Evolutionary conservation across 2,329 filamentous ascomycete genomes (phyloP).

Genomic region (Botryotinia calthae): DNA sequence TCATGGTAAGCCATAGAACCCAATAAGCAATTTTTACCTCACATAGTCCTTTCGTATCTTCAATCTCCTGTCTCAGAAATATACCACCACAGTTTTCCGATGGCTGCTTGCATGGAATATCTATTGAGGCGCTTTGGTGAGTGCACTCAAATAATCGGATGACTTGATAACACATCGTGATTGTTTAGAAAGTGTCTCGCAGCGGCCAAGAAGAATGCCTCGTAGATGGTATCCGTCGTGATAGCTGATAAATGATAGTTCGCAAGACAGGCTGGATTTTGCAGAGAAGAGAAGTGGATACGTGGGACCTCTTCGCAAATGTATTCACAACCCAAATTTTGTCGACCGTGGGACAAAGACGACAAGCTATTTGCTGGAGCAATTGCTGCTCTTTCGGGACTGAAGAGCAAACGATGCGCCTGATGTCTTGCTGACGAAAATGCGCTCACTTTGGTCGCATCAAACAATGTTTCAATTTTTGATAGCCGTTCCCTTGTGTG

Average conservation of each 20-base stretch:
- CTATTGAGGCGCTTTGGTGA: conserved; percentile 28
- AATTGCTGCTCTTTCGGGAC: conserved; percentile 1
- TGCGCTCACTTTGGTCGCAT: not conserved
- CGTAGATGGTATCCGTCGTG: not conserved
- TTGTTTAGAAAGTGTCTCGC: not conserved
- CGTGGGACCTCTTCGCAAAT: not conserved
- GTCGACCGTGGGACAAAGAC: conserved; percentile 2
- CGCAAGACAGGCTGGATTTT: not conserved
- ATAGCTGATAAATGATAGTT: not conserved
- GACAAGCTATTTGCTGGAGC: conserved; percentile 12
- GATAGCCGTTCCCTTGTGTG: conserved; percentile 47
- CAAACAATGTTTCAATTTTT: conserved; percentile 21
- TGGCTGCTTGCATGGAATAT: conserved; percentile 27
- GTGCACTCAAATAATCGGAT: conserved; percentile 33
- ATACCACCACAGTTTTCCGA: conserved; percentile 28
- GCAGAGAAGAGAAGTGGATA: not conserved
- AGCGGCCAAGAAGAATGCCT: not conserved
- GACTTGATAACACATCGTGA: conserved; percentile 36
- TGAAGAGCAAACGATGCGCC: not conserved
- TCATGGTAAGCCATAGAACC: not conserved
- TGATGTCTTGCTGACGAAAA: not conserved
- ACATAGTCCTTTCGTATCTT: conserved; percentile 28
- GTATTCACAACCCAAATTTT: conserved; percentile 6
- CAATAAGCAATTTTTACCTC: not conserved
- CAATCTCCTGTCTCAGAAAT: conserved; percentile 34